Base-by-base conservation (phyloP, 75 land plant genomes). In the Adiantum capillusveneris region DNA sequence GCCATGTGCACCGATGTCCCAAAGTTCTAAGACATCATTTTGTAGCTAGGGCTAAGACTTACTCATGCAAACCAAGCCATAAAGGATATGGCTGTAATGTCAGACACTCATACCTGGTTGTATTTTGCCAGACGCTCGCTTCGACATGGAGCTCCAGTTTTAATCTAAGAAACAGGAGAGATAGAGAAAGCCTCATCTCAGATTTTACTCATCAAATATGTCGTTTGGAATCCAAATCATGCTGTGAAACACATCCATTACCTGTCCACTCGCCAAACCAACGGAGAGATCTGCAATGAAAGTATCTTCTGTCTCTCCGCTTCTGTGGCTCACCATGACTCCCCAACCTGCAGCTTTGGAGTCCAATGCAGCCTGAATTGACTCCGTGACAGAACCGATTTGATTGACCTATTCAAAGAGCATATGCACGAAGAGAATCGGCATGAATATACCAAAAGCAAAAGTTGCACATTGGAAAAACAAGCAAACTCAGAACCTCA, bases 261-360 rank as follows among this genome's bases (percentile, higher is more conserved):
- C 93, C 93, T 91, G 93, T 61, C 97, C 97, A 72, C 86, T 88
- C 12, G 98, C 95, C 56, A 92, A 73, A 16, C 98, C 98, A 60
- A 92, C 98, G 48, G 95, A 68, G 30, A 92, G 80, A 66, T 92
- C 98, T 29, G 98, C 98, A 73, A 92, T 92, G 60, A 92, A 92
- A 34, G 81, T 92, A 53, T 92, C 98, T 60, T 92, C 98, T 0
- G 98, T 92, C 76, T 92, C 98, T 48, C 98, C 98, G 81, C 98
- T 92, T 11, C 95, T 71, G 65, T 92, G 98, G 66, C 95, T 88
- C 43, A 85, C 95, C 95, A 88, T 92, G 34, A 92, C 98, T 29
- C 98, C 98, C 98, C 98, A 92, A 14, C 95, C 95, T 58, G 95
- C 98, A 59, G 84, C 84, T 68, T 92, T 92, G 0, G 98, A 85